Percentiles rank a stretch among this genome's conserved stretches.
Evolutionary conservation across 2,329 filamentous ascomycete genomes (phyloP).

Genomic region (Alternaria longipes): DNA sequence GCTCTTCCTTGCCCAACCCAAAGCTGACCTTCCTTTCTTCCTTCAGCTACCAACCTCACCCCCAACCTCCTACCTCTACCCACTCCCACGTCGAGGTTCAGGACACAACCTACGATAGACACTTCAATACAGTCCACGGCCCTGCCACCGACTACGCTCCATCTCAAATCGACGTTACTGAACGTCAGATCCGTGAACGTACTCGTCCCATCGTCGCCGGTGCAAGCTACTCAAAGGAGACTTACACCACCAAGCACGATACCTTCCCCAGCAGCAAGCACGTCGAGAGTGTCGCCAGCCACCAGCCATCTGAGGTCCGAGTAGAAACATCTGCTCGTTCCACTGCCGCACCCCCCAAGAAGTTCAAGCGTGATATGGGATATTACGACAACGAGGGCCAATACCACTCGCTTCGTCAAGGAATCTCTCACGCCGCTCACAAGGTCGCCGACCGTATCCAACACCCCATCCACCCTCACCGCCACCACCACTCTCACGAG

Average conservation of each 20-base stretch:
- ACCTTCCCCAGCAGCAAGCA: constrained; percentile 51
- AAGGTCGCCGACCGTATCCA: constrained; percentile 67
- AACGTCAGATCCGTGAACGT: constrained; percentile 73
- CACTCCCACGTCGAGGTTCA: constrained; percentile 74
- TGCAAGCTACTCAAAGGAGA: constrained; percentile 51
- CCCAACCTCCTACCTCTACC: constrained; percentile 63
- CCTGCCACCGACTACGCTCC: constrained; percentile 64
- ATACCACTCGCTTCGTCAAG: constrained; percentile 78
- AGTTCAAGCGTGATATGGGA: constrained; percentile 72
- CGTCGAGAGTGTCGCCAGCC: constrained; percentile 48
- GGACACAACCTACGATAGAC: constrained; percentile 58
- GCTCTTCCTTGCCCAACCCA: constrained; percentile 43
- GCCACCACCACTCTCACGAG: constrained; percentile 56
- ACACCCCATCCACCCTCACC: constrained; percentile 69
- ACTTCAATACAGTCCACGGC: constrained; percentile 58
- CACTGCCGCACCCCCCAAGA: constrained; percentile 62
- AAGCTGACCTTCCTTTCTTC: constrained; percentile 50
- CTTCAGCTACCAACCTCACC: constrained; percentile 65
- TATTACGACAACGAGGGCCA: constrained; percentile 83
- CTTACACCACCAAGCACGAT: constrained; percentile 54
- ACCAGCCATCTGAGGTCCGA: constrained; percentile 58
- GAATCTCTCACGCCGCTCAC: constrained; percentile 66
- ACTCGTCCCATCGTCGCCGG: constrained; percentile 63
- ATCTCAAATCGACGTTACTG: constrained; percentile 64
- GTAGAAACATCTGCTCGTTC: constrained; percentile 60